Evolutionary conservation across 192 early-diverging fungal species (phyloP), one percentile per base, ranked within the genome.

Genomic region (Gigaspora rosea): DNA sequence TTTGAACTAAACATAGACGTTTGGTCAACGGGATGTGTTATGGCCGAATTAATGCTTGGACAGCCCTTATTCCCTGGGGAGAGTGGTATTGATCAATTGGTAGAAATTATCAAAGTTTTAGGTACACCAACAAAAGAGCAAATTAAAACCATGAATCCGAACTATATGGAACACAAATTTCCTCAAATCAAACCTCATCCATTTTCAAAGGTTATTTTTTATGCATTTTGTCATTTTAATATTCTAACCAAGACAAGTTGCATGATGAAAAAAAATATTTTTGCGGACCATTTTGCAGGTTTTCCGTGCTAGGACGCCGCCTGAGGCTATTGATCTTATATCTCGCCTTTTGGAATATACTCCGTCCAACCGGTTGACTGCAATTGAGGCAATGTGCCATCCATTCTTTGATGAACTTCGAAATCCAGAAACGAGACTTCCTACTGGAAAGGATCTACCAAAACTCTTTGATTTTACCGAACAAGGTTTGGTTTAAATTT

Each of bases 61-160:
- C 93, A 94, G 79, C 96, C 96, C 12, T 82, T 98, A 66, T 98
- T 98, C 88, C 93, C 95, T 20, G 96, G 96, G 41, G 96, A 97
- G 85, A 95, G 94, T 70, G 95, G 96, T 61, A 96, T 99, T 50
- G 97, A 99, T 80, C 97, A 99, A 80, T 86, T 99, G 35, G 97
- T 99, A 35, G 96, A 99, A 84, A 99, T 99, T 79, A 99, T 99
- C 87, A 99, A 99, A 86, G 94, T 98, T 16, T 88, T 99, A 18
- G 97, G 97, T 58, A 99, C 96, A 35, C 97, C 96, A 20, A 94
- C 95, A 51, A 86, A 91, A 71, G 96, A 99, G 74, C 96, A 99
- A 83, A 97, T 99, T 79, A 92, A 92, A 79, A 90, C 90, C 22
- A 98, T 99, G 97, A 99, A 99, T 84, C 95, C 93, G 51, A 95